Base-by-base conservation (phyloP, 306 rosid species). In the Abrus pulchellus region DNA sequence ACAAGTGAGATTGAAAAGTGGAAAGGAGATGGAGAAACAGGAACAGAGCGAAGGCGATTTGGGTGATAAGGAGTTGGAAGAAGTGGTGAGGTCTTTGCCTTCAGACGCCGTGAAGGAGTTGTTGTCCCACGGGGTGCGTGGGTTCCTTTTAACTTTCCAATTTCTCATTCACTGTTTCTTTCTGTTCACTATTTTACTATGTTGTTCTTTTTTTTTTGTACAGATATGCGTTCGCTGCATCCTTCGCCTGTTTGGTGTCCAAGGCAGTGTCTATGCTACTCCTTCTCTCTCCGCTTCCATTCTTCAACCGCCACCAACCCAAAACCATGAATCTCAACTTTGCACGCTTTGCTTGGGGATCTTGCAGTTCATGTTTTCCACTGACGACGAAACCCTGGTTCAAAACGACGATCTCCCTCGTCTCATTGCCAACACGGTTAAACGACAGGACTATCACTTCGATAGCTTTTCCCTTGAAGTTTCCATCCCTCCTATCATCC, bases 171-270 rank as follows among this genome's bases (percentile, higher is more conserved):
- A 20, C 2, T 43, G 7, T 5, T 14, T 9, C 59, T 0, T 14
- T 32, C 0, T 12, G 33, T 50, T 28, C 28, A 59, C 41, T 66
- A 7, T 3, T 47, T 20, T 20, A 20, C 20, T 20, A 20, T 20
- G 0, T 20, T 20, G 20, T 20, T 20, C 20, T 20, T 20, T n/a
- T 6, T 2, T 12, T 33, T 9, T 40, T 8, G 60, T 45, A 5
- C 87, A 95, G 98, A 82, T 93, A 74, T 95, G 99, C 64, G 53
- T 34, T 53, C 88, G 89, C 53, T 94, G 99, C 91, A 84, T 94
- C 82, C 63, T 94, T 53, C 87, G 94, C 60, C 83, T 91, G 10
- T 90, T 88, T 74, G 92, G 97, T 4, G 78, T 88, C 7, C 81
- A 83, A 66, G 89, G 80, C 60, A 70, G 74, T 73, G 62, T 70